A percentile compares a stretch with the other conserved stretches of the same genome.
These are phyloP conservation scores for Termitomyces sp. DNA, from an alignment of 768 basidiomycete species.

Conservation along the genomic window DNA sequence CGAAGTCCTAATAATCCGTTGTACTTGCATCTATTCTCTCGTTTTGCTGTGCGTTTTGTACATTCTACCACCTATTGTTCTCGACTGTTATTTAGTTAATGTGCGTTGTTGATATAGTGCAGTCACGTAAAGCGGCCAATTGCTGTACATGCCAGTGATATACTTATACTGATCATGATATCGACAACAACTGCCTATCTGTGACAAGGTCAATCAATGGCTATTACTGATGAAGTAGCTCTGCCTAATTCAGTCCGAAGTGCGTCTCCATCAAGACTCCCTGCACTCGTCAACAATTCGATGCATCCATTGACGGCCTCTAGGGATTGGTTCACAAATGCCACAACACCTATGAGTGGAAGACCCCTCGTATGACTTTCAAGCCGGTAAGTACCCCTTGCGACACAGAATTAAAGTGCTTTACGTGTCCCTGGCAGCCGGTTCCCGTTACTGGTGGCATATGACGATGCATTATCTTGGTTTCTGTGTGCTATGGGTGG, in stretches of 20 bases:
- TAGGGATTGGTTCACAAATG: constrained; percentile 36
- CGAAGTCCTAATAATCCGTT: constrained; percentile 1
- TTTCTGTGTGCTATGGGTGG: constrained; percentile 33
- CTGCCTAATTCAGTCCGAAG: not conserved
- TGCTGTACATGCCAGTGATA: not conserved
- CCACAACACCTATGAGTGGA: constrained; percentile 30
- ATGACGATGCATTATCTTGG: constrained; percentile 32
- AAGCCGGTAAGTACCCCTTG: constrained; percentile 25
- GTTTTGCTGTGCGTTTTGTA: constrained; percentile 8
- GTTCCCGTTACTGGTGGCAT: constrained; percentile 27
- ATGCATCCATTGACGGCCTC: constrained; percentile 33
- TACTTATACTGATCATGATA: no score
- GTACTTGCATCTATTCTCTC: constrained; percentile 3
- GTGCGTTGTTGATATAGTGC: not conserved
- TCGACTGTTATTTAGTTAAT: constrained; percentile 1
- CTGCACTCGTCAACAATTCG: constrained; percentile 30
- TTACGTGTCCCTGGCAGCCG: constrained; percentile 15
- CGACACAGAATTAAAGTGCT: constrained; percentile 33
- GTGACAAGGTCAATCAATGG: not conserved
- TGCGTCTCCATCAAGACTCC: constrained; percentile 48
- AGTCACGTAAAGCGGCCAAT: not conserved
- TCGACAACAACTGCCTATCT: no score
- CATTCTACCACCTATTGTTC: not conserved
- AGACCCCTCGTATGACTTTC: constrained; percentile 33
- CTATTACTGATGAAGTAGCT: not conserved